Conservation (phyloP, 768 basidiomycete species). For the Amanita rimosa region DNA sequence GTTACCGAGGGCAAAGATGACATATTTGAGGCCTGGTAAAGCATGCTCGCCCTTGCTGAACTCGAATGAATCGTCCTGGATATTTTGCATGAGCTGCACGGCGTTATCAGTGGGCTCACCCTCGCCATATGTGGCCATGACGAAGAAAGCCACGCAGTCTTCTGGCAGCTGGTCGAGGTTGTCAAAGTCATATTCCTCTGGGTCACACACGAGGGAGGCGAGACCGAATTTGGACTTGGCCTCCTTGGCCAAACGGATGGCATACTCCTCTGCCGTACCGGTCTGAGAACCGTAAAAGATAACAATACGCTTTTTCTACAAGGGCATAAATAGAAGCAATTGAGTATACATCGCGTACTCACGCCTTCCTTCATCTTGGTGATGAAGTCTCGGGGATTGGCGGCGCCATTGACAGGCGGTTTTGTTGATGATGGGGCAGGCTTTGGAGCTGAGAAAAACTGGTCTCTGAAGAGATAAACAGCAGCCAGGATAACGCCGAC, state of each 20-base stretch:
- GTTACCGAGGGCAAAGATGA: conserved; percentile 89
- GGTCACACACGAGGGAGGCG: conserved; percentile 93
- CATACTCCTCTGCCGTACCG: conserved; percentile 97
- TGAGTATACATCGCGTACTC: conserved; percentile 21
- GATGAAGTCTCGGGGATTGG: conserved; percentile 90
- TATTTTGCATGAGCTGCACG: conserved; percentile 85
- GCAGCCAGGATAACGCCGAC: conserved; percentile 69
- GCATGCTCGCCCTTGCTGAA: conserved; percentile 72
- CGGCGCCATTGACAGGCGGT: conserved; percentile 51
- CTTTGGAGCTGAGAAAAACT: conserved; percentile 60
- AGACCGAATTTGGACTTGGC: conserved; percentile 94
- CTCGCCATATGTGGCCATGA: conserved; percentile 97
- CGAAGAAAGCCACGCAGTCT: conserved; percentile 84
- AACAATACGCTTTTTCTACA: conserved; percentile 88
- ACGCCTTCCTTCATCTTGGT: conserved; percentile 92
- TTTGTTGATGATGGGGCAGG: conserved; percentile 29
- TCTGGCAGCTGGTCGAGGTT: conserved; percentile 87
- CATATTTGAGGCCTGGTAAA: conserved; percentile 83
- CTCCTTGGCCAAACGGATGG: conserved; percentile 95
- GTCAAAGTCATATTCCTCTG: conserved; percentile 98
- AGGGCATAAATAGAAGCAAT: conserved; percentile 1
- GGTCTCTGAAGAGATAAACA: conserved; percentile 76
- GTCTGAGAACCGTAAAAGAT: conserved; percentile 99
- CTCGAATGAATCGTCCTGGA: conserved; percentile 78
- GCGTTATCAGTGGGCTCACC: conserved; percentile 99